Evolutionary conservation across 2,329 filamentous ascomycete species (phyloP).

Genomic region (Biscogniauxia sp.): DNA sequence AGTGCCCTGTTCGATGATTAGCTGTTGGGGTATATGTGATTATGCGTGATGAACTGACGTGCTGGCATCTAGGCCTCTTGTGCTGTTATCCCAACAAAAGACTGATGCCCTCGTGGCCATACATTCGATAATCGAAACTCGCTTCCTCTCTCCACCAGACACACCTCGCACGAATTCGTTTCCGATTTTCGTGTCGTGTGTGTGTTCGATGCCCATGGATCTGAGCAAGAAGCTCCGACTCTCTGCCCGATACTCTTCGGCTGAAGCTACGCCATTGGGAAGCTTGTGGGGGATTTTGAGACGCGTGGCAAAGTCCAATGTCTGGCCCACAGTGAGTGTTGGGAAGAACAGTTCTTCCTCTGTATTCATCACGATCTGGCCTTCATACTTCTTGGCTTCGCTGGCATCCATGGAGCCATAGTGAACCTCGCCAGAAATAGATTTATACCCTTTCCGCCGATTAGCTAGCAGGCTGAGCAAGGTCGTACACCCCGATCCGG

Average conservation of each 20-base stretch:
- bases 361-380: conserved; percentile 65
- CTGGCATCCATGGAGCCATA: conserved; percentile 52
- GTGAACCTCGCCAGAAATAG: conserved; percentile 55
- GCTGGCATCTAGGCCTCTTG: conserved; percentile 61
- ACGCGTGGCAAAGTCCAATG: conserved; percentile 64
- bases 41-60: conserved; percentile 35
- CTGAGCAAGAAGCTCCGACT: conserved; percentile 40
- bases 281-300: conserved; percentile 58
- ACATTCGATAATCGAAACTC: conserved; percentile 74
- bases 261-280: conserved; percentile 35
- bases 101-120: conserved; percentile 57
- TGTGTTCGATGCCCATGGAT: conserved; percentile 68
- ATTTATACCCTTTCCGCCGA: background rate
- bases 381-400: conserved; percentile 54
- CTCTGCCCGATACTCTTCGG: background rate
- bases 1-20: conserved; percentile 41
- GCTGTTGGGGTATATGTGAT: background rate
- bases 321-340: conserved; percentile 65
- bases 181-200: conserved; percentile 64
- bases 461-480: background rate
- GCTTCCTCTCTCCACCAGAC: conserved; percentile 66
- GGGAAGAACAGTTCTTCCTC: conserved; percentile 70
- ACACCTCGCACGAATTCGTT: conserved; percentile 63
- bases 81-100: conserved; percentile 73
- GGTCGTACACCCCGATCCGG: background rate